Conservation (phyloP, 2,329 filamentous ascomycete genomes). For the Aureobasidium sp. region DNA sequence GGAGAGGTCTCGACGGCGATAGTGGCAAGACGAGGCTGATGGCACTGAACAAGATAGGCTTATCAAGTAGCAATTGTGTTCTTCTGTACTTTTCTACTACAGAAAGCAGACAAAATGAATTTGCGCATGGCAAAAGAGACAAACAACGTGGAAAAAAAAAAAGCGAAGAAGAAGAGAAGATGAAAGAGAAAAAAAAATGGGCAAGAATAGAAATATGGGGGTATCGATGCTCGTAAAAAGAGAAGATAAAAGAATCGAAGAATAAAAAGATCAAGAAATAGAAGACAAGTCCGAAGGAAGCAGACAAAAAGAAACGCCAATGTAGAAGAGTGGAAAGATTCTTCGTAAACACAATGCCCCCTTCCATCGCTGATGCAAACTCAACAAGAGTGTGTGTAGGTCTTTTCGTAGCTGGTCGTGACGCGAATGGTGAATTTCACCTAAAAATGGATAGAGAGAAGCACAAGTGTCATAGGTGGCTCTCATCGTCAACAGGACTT, state of each 20-base stretch:
- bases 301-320: not conserved
- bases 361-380: conserved; percentile 9
- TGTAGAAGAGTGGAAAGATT: not conserved
- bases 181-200: not conserved
- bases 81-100: no score
- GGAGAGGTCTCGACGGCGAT: no score
- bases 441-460: not conserved
- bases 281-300: not conserved
- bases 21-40: no score
- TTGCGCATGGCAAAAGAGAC: no score
- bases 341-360: not conserved
- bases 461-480: not conserved
- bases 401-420: conserved; percentile 8
- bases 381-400: not conserved
- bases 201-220: not conserved
- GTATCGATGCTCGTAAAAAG: not conserved
- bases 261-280: not conserved
- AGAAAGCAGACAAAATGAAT: no score
- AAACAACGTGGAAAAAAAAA: no score
- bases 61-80: no score
- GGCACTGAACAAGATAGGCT: no score
- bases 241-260: not conserved
- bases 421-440: not conserved
- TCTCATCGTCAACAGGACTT: conserved; percentile 1
- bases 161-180: not conserved